Base-by-base conservation (phyloP, 345 rosid genomes). In the Pelargonium nanum region DNA sequence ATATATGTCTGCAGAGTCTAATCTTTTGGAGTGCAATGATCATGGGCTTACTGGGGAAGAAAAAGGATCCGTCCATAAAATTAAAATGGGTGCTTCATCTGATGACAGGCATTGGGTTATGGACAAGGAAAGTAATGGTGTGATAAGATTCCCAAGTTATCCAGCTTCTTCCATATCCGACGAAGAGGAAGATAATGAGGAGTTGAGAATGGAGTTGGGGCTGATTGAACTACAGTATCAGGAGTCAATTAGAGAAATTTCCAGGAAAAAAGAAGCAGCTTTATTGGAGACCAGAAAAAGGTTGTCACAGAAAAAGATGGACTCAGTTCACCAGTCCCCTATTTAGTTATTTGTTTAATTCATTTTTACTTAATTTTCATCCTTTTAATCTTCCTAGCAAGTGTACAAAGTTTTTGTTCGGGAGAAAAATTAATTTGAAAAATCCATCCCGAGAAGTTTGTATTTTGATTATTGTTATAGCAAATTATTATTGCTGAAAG, bases 181-280 rank as follows among this genome's bases (percentile, higher is more conserved):
- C 24, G 25, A 20, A 9, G 73, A 61, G 22, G 80, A 71, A 55
- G 72, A 80, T 21, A 77, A 78, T 25, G 81, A 74, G 44, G 80
- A 73, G 56, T 63, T 83, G 53, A 77, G 68, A 70, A 26, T 65
- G 60, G 88, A 82, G 76, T 70, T 90, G 24, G 75, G 72, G 61
- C 73, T 61, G 59, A 87, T 87, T 53, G 96, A 91, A 65, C 65
- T 66, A 20, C 83, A 80, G 71, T 91, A 82, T 64, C 73, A 63
- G 69, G 83, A 84, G 58, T 78, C 80, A 34, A 56, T 84, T 68
- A 72, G 81, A 64, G 82, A 81, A 69, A 77, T 87, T 66, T 34
- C 52, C 55, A 84, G 57, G 83, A 77, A 61, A 77, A 81, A 86
- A 70, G 80, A 85, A 40, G 89, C 81, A 64, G 91, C 96, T 1